These are phyloP conservation scores for Myxozyma vanderwaltii DNA, from an alignment of 805 yeast species.

Conservation along the genomic window DNA sequence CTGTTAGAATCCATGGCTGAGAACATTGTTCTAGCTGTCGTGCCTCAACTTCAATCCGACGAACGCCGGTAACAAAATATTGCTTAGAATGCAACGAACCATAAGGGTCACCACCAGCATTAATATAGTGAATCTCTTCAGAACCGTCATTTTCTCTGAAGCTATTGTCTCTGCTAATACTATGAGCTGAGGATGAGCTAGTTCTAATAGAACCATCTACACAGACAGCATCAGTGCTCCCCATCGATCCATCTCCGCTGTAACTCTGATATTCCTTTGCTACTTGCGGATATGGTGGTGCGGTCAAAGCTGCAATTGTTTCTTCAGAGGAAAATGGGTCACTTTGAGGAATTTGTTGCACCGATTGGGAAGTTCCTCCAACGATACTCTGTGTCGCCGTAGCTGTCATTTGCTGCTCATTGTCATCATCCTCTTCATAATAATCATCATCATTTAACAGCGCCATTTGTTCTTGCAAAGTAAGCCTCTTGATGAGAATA, in stretches of 20 bases:
- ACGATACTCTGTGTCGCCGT: background rate
- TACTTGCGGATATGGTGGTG: too few species aligned
- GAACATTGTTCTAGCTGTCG: background rate
- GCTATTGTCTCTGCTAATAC: too few species aligned
- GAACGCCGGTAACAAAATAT: constrained; percentile 6
- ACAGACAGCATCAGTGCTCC: too few species aligned
- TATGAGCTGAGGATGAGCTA: too few species aligned
- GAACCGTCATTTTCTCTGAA: background rate
- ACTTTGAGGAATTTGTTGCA: background rate
- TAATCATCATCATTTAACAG: background rate
- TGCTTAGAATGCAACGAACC: background rate
- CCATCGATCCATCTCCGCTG: too few species aligned
- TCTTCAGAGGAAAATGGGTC: too few species aligned
- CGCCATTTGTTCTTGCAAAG: background rate
- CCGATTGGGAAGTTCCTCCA: background rate
- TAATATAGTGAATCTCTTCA: background rate
- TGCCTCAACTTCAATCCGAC: background rate
- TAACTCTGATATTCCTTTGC: too few species aligned
- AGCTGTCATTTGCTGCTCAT: too few species aligned
- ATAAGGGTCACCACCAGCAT: background rate
- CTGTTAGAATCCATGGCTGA: constrained; percentile 21
- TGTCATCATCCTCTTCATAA: background rate
- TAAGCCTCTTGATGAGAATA: background rate
- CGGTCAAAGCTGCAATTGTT: too few species aligned
- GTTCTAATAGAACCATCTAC: too few species aligned